phyloP scores from a whole-genome alignment of 768 basidiomycete species.

The Leccinum imitatum region DNA sequence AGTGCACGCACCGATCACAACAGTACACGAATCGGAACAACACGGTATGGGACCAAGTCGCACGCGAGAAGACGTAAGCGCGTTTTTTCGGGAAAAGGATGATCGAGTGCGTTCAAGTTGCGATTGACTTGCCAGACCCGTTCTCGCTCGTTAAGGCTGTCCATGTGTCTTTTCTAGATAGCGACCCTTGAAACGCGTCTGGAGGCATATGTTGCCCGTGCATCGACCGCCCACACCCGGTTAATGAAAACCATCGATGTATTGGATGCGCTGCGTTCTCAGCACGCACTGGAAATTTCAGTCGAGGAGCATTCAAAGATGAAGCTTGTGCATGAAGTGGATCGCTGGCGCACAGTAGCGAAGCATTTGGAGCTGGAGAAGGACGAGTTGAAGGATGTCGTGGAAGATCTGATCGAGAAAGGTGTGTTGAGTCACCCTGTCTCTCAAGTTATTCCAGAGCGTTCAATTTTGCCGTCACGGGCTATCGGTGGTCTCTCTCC shows the following conservation, averaged over 20 bases:
- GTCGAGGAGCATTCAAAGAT: constrained; percentile 33
- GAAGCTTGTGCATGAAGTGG: constrained; percentile 39
- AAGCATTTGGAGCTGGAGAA: constrained; percentile 43
- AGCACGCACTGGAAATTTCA: constrained; percentile 42
- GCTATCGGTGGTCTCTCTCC: background rate
- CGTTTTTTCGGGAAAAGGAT: constrained; percentile 26
- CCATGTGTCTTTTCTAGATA: constrained; percentile 24
- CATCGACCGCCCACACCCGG: constrained; percentile 46
- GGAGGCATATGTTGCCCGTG: constrained; percentile 38
- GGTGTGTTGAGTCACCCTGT: constrained; percentile 38
- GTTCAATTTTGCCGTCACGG: constrained; percentile 6
- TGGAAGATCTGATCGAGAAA: constrained; percentile 55
- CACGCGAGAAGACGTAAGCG: constrained; percentile 20
- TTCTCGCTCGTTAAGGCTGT: background rate
- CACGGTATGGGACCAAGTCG: constrained; percentile 27
- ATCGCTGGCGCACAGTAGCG: constrained; percentile 34
- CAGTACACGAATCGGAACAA: constrained; percentile 1
- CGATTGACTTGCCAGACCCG: background rate
- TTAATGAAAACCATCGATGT: constrained; percentile 50
- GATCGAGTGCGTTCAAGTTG: constrained; percentile 21
- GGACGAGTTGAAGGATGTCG: constrained; percentile 55
- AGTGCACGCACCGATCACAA: constrained; percentile 1
- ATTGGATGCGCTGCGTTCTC: constrained; percentile 42
- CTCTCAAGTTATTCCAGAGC: background rate
- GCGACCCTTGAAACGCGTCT: constrained; percentile 30